A percentile compares a stretch with the other conserved stretches of the same genome.
phyloP scores from a whole-genome alignment of 352 stramenopile genomes.

The Globisporangium polare region DNA sequence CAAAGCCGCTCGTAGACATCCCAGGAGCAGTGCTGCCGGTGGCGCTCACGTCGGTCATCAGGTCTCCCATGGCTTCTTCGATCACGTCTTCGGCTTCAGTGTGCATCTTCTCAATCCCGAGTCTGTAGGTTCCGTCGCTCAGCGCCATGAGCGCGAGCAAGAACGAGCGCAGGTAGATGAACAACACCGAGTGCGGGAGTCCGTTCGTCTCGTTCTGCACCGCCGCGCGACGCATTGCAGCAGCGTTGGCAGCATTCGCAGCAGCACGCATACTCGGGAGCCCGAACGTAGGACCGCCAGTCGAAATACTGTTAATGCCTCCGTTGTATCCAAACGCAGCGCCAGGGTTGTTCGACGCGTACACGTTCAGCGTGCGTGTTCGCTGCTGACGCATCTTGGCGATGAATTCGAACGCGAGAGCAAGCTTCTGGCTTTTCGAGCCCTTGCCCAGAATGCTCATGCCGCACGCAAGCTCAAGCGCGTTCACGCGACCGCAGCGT shows the following conservation, averaged over 20 bases:
- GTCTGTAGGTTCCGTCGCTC: slow-evolving; percentile 78
- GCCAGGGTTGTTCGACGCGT: slow-evolving; percentile 30
- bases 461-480: slow-evolving; percentile 79
- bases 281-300: slow-evolving; percentile 44
- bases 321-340: slow-evolving; percentile 32
- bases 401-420: slow-evolving; percentile 85
- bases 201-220: slow-evolving; percentile 48
- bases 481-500: slow-evolving; percentile 74
- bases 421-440: slow-evolving; percentile 85
- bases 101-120: slow-evolving; percentile 85
- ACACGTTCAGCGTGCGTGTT: slow-evolving; percentile 66
- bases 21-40: slow-evolving; percentile 27
- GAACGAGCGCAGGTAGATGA: slow-evolving; percentile 84
- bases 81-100: slow-evolving; percentile 84
- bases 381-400: slow-evolving; percentile 79
- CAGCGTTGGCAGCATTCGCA: slow-evolving; percentile 29
- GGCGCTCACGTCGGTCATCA: slow-evolving; percentile 73
- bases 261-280: slow-evolving; percentile 47
- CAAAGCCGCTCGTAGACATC: slow-evolving; percentile 34
- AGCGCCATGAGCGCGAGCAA: slow-evolving; percentile 81
- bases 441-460: slow-evolving; percentile 83
- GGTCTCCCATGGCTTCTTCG: slow-evolving; percentile 79
- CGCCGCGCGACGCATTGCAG: slow-evolving; percentile 30
- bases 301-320: slow-evolving; percentile 46
- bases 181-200: slow-evolving; percentile 77